phyloP scores from a whole-genome alignment of 2,329 filamentous ascomycete genomes.

The Xylaria sp. region DNA sequence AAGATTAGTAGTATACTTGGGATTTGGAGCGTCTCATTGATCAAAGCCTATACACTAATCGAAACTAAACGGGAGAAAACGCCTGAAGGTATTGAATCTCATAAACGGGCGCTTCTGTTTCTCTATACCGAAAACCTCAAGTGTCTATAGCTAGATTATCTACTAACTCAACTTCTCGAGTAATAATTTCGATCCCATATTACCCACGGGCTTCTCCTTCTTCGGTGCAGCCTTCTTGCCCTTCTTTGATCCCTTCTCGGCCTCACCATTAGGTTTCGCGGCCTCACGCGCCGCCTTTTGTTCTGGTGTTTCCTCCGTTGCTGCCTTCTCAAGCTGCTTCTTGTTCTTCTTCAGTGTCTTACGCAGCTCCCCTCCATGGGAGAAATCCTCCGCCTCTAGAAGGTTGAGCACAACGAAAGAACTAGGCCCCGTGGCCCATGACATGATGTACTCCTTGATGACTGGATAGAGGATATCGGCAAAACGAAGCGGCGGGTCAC shows the following conservation, averaged over 20 bases:
- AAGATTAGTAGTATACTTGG: background rate
- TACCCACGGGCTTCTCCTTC: constrained; percentile 62
- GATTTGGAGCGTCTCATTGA: background rate
- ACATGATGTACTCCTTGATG: constrained; percentile 78
- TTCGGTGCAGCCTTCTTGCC: constrained; percentile 55
- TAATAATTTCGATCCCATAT: constrained; percentile 70
- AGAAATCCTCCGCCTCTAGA: constrained; percentile 79
- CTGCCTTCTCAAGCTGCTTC: constrained; percentile 75
- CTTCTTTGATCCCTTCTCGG: constrained; percentile 54
- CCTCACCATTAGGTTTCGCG: constrained; percentile 59
- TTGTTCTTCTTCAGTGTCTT: constrained; percentile 78
- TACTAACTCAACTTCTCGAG: constrained; percentile 63
- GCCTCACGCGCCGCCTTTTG: constrained; percentile 64
- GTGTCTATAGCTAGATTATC: background rate
- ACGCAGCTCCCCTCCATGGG: constrained; percentile 72
- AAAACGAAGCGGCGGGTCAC: constrained; percentile 83
- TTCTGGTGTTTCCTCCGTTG: constrained; percentile 66
- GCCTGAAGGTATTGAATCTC: constrained; percentile 12
- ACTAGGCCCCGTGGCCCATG: constrained; percentile 88
- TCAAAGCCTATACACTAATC: background rate
- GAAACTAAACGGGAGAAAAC: background rate
- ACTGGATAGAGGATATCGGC: constrained; percentile 82
- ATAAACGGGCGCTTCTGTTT: constrained; percentile 18
- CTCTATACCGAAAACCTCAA: constrained; percentile 18
- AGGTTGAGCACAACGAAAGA: constrained; percentile 88